A percentile compares a stretch with the other conserved stretches of the same genome.
Evolutionary conservation across 192 early-diverging fungal species (phyloP).

Genomic region (Dissophora globulifera): DNA sequence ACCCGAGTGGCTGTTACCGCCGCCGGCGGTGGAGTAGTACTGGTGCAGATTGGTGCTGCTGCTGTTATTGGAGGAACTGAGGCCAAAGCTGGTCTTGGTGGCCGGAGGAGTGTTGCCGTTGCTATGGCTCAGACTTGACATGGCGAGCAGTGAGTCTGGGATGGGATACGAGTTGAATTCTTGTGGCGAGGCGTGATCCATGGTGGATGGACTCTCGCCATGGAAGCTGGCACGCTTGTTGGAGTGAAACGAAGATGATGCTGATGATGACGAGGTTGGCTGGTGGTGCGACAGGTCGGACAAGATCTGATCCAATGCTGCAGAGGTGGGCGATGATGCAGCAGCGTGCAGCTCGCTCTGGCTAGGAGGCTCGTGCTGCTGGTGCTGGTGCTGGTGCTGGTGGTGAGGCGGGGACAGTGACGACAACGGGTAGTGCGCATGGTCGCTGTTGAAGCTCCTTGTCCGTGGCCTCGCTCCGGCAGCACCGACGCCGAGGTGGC

Average conservation of each 20-base stretch:
- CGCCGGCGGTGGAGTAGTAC: conserved; percentile 2
- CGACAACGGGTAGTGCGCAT: conserved; percentile 10
- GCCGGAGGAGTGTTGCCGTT: conserved; percentile 2
- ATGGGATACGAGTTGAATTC: too few relatives aligned
- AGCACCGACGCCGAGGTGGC: conserved; percentile 3
- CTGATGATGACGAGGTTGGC: not conserved
- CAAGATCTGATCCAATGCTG: conserved; percentile 33
- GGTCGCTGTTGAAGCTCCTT: conserved; percentile 31
- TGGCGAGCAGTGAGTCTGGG: not conserved
- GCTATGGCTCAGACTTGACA: conserved; percentile 1
- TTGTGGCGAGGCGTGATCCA: too few relatives aligned
- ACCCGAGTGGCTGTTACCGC: not conserved
- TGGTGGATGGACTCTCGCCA: too few relatives aligned
- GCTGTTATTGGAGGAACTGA: not conserved
- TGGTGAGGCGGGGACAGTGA: not conserved
- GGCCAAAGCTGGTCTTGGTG: not conserved
- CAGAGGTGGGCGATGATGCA: not conserved
- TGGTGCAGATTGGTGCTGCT: not conserved
- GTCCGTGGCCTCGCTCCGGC: conserved; percentile 21
- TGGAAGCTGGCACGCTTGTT: too few relatives aligned
- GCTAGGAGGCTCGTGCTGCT: not conserved
- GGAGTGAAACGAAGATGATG: too few relatives aligned
- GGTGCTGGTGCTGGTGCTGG: not conserved
- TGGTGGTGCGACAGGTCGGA: too few relatives aligned
- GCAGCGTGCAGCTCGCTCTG: not conserved